phyloP scores from a whole-genome alignment of 768 basidiomycete species.

The Plicaturopsis crispa region DNA sequence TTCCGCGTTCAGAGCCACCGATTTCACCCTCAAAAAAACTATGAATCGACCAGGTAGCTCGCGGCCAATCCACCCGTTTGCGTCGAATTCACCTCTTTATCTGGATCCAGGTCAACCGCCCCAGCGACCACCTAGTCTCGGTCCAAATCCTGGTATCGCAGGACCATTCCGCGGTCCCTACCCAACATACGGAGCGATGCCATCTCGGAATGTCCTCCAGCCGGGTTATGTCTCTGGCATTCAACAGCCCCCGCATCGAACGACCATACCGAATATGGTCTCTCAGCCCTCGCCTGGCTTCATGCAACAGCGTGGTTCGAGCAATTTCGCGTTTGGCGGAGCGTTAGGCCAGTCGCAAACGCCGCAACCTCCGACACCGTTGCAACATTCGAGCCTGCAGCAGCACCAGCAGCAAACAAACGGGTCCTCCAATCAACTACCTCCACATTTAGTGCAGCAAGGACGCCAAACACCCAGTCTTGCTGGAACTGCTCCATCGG shows the following conservation, averaged over 20 bases:
- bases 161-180: conserved; percentile 54
- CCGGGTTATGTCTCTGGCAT: conserved; percentile 50
- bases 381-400: conserved; percentile 27
- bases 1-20: no score
- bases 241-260: conserved; percentile 53
- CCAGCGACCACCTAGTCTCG: conserved; percentile 71
- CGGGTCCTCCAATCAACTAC: conserved; percentile 42
- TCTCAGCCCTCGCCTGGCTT: conserved; percentile 57
- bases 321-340: conserved; percentile 59
- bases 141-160: conserved; percentile 53
- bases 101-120: conserved; percentile 62
- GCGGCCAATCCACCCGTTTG: neutral
- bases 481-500: conserved; percentile 43
- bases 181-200: conserved; percentile 46
- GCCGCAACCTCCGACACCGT: conserved; percentile 31
- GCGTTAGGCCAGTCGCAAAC: conserved; percentile 44
- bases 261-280: conserved; percentile 45
- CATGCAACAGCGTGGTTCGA: conserved; percentile 55
- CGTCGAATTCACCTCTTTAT: conserved; percentile 7
- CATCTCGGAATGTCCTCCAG: conserved; percentile 44
- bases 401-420: conserved; percentile 50
- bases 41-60: conserved; percentile 60
- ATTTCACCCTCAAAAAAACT: no score
- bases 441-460: conserved; percentile 49
- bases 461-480: conserved; percentile 33